A percentile compares a stretch with the other conserved stretches of the same genome.
Conservation (phyloP, 2,329 filamentous ascomycete genomes). For the Phaeosphaeria sp. region DNA sequence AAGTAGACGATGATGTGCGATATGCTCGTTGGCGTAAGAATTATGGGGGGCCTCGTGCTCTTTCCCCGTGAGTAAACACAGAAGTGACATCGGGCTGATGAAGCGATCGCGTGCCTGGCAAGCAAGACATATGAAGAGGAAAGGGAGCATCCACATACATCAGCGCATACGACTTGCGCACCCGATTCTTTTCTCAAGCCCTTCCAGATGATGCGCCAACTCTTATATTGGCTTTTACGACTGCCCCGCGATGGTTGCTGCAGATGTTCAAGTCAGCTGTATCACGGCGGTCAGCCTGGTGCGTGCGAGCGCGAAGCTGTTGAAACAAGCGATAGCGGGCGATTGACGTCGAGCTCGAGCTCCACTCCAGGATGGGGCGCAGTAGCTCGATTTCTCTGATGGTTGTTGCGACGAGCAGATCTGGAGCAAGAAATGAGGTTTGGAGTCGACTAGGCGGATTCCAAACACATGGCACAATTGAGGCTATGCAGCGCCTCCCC, state of each 20-base stretch:
- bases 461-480: conserved; percentile 13
- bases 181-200: conserved; percentile 16
- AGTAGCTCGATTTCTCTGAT: conserved; percentile 20
- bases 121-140: conserved; percentile 22
- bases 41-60: conserved; percentile 7
- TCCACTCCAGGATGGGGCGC: conserved; percentile 28
- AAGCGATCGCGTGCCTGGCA: conserved; percentile 26
- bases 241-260: conserved; percentile 9
- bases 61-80: conserved; percentile 10
- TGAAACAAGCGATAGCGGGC: conserved; percentile 17
- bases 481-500: conserved; percentile 36
- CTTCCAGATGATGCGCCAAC: conserved; percentile 28
- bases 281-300: conserved; percentile 31
- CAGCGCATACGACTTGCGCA: conserved; percentile 30
- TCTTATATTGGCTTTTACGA: conserved; percentile 12
- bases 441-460: conserved; percentile 21
- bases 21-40: conserved; percentile 4
- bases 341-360: conserved; percentile 23
- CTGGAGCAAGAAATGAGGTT: conserved; percentile 23
- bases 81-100: conserved; percentile 8
- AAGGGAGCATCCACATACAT: conserved; percentile 44
- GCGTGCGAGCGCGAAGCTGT: conserved; percentile 26
- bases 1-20: conserved; percentile 1
- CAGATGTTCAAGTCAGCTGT: conserved; percentile 19
- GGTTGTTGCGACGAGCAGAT: conserved; percentile 28